Percentiles rank a stretch among this genome's conserved stretches.
Conservation (phyloP, 2,329 filamentous ascomycete species). For the Ophiobolus disseminans region DNA sequence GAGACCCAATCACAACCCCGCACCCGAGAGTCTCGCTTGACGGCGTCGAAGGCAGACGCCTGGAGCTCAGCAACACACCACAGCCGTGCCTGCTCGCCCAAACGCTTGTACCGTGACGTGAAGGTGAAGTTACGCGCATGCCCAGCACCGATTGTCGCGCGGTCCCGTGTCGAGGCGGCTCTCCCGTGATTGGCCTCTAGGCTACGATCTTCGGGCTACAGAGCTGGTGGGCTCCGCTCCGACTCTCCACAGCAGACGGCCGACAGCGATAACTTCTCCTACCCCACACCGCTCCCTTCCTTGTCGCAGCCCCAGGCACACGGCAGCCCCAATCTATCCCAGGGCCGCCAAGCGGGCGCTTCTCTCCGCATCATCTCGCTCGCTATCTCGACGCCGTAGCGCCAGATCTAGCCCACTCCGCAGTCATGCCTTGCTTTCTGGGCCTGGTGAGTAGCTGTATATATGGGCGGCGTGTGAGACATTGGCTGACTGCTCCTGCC, state of each 20-base stretch:
- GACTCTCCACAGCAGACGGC: slow-evolving; percentile 7
- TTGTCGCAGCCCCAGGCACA: slow-evolving; percentile 2
- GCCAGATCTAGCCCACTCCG: slow-evolving; percentile 5
- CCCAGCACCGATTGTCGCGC: slow-evolving; percentile 6
- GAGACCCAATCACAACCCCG: slow-evolving; percentile 18
- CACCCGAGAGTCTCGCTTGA: slow-evolving; percentile 11
- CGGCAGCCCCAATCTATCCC: slow-evolving; percentile 4
- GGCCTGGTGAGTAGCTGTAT: slow-evolving; percentile 66
- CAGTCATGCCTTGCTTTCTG: slow-evolving; percentile 91
- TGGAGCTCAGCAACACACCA: not conserved
- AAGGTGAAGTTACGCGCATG: slow-evolving; percentile 3
- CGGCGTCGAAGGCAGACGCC: not conserved
- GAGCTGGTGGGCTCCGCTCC: slow-evolving; percentile 8
- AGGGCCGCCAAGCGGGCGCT: slow-evolving; percentile 10
- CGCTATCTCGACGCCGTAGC: slow-evolving; percentile 10
- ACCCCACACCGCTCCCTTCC: slow-evolving; percentile 7
- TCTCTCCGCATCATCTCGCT: slow-evolving; percentile 10
- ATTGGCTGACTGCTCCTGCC: slow-evolving; percentile 62
- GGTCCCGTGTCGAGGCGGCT: slow-evolving; percentile 6
- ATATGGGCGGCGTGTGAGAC: slow-evolving; percentile 1
- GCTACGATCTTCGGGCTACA: slow-evolving; percentile 1
- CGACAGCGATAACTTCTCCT: slow-evolving; percentile 10
- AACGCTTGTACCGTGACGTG: not conserved
- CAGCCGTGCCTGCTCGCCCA: not conserved
- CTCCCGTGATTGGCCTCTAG: slow-evolving; percentile 5